Percentiles rank a stretch among this genome's conserved stretches.
These are phyloP conservation scores for Trichophyton benhamiae DNA, from an alignment of 2,329 filamentous ascomycete species.

Conservation along the genomic window DNA sequence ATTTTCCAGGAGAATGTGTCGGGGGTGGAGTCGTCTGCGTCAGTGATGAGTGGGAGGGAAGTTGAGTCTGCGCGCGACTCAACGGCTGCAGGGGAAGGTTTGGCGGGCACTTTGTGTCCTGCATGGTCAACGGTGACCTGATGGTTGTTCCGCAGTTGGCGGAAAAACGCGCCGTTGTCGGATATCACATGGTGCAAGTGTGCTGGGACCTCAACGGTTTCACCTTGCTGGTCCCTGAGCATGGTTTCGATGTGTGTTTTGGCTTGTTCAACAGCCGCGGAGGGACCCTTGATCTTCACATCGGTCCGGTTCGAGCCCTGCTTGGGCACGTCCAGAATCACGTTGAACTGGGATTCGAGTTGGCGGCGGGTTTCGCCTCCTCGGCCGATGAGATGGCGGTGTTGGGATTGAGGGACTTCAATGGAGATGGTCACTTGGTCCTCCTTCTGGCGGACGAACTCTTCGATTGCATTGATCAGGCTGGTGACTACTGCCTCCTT, in stretches of 20 bases:
- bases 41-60: slow-evolving; percentile 81
- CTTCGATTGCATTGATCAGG: slow-evolving; percentile 69
- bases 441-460: slow-evolving; percentile 70
- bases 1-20: slow-evolving; percentile 75
- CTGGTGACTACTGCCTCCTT: slow-evolving; percentile 73
- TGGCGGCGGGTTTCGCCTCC: slow-evolving; percentile 77
- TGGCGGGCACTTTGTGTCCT: slow-evolving; percentile 62
- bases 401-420: slow-evolving; percentile 80
- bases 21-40: slow-evolving; percentile 54
- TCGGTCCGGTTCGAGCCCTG: slow-evolving; percentile 74
- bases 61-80: slow-evolving; percentile 39
- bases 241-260: slow-evolving; percentile 69
- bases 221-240: slow-evolving; percentile 75
- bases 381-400: slow-evolving; percentile 79
- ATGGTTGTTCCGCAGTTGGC: slow-evolving; percentile 70
- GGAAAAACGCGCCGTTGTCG: slow-evolving; percentile 89
- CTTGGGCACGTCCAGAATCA: slow-evolving; percentile 81
- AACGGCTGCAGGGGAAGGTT: slow-evolving; percentile 39
- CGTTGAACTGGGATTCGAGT: slow-evolving; percentile 73
- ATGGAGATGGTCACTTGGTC: slow-evolving; percentile 66
- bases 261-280: slow-evolving; percentile 67
- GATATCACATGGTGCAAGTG: slow-evolving; percentile 66
- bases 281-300: slow-evolving; percentile 72
- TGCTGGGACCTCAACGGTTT: slow-evolving; percentile 72
- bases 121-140: slow-evolving; percentile 86